A percentile compares a stretch with the other conserved stretches of the same genome.
These are phyloP conservation scores for Trichoderma atrobrunneum DNA, from an alignment of 2,329 filamentous ascomycete genomes.

Conservation along the genomic window DNA sequence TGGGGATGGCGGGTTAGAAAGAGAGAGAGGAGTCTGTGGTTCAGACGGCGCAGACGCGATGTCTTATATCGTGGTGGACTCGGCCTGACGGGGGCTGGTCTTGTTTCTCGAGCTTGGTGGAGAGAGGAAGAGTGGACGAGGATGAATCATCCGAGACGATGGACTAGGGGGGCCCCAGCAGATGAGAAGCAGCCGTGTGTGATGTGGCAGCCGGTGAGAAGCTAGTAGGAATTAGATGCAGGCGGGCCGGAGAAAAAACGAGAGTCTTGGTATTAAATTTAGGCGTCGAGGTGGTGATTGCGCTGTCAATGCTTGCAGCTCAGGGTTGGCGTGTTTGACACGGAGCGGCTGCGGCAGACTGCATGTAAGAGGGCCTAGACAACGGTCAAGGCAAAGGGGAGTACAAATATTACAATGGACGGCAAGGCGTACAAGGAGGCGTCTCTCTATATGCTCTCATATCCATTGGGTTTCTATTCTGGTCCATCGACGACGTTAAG, in stretches of 20 bases:
- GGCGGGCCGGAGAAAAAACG: constrained; percentile 3
- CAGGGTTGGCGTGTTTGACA: constrained; percentile 10
- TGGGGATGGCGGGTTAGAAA: not conserved
- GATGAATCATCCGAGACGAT: not conserved
- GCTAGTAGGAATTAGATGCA: constrained; percentile 17
- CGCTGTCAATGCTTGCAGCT: constrained; percentile 17
- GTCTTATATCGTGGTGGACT: constrained; percentile 20
- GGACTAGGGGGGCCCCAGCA: constrained; percentile 10
- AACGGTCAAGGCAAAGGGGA: constrained; percentile 4
- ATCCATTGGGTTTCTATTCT: constrained; percentile 4
- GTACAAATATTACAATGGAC: not conserved
- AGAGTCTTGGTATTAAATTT: constrained; percentile 2
- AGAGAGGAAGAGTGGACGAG: constrained; percentile 3
- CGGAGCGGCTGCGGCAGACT: constrained; percentile 14
- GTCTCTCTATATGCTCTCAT: not conserved
- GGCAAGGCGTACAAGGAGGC: constrained; percentile 6
- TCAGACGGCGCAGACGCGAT: constrained; percentile 12
- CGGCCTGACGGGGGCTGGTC: constrained; percentile 2
- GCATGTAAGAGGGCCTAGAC: constrained; percentile 15
- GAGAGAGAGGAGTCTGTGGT: constrained; percentile 9
- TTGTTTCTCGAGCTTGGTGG: not conserved
- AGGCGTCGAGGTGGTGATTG: constrained; percentile 14
- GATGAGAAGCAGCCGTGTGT: constrained; percentile 17
- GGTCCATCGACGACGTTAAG: not conserved
- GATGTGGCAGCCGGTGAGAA: constrained; percentile 19